Percentiles rank a stretch among this genome's conserved stretches.
These are phyloP conservation scores for Boletus mariae DNA, from an alignment of 1,284 basidiomycete genomes.

Conservation along the genomic window DNA sequence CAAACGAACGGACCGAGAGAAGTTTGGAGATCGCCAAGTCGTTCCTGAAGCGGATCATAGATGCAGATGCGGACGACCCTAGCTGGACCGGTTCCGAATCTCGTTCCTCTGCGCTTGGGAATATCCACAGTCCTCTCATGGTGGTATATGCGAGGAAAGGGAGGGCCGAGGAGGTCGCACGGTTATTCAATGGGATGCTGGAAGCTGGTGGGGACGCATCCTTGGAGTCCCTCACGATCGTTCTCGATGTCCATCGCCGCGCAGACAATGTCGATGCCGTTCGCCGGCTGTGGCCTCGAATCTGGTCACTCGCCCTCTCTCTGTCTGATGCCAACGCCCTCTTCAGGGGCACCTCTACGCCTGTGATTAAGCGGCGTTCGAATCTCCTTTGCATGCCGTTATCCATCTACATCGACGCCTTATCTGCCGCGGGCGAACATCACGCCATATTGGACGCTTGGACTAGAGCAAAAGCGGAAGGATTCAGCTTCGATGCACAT, in stretches of 20 bases:
- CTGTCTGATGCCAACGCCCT: conserved; percentile 37
- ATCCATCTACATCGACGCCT: conserved; percentile 79
- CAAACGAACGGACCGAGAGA: conserved; percentile 43
- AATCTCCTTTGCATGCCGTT: conserved; percentile 76
- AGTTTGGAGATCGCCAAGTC: conserved; percentile 56
- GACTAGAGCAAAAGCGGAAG: conserved; percentile 59
- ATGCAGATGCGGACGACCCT: conserved; percentile 32
- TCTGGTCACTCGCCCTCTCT: conserved; percentile 54
- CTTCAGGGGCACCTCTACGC: conserved; percentile 14
- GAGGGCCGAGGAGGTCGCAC: conserved; percentile 54
- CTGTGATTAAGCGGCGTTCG: conserved; percentile 35
- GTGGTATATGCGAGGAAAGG: conserved; percentile 48
- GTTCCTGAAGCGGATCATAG: conserved; percentile 54
- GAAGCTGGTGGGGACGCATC: conserved; percentile 53
- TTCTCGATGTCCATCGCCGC: conserved; percentile 77
- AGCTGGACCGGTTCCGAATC: conserved; percentile 41
- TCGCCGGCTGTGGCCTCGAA: conserved; percentile 66
- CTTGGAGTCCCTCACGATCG: conserved; percentile 58
- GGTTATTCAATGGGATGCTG: conserved; percentile 56
- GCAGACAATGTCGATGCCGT: conserved; percentile 56
- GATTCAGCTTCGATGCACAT: conserved; percentile 82
- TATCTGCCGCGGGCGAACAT: conserved; percentile 66
- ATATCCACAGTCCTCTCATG: conserved; percentile 67
- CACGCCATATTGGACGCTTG: conserved; percentile 66
- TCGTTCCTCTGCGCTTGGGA: conserved; percentile 44